A percentile compares a stretch with the other conserved stretches of the same genome.
These are phyloP conservation scores for Avena sativa DNA, from an alignment of 176 grass and related monocot species.

Conservation along the genomic window DNA sequence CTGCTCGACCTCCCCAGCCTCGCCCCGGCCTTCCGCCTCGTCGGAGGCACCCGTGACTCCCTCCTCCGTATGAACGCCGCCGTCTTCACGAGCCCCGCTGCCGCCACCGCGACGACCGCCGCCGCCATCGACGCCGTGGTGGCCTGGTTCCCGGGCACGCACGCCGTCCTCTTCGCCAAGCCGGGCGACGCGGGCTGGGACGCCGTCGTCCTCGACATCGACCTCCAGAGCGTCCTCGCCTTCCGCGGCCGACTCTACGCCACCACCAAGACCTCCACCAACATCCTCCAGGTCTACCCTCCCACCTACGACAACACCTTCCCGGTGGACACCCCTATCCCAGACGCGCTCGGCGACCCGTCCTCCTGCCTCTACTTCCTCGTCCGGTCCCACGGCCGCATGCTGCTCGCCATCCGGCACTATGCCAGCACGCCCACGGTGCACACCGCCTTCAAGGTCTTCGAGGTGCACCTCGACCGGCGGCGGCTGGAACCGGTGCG, in stretches of 20 bases:
- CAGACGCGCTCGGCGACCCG: neutral
- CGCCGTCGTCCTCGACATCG: neutral
- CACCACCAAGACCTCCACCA: neutral
- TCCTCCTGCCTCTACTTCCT: neutral
- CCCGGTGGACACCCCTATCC: neutral
- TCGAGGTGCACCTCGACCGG: neutral
- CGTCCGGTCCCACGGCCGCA: neutral
- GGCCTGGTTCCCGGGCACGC: constrained; percentile 23
- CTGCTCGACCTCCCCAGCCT: constrained; percentile 35
- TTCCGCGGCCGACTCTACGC: constrained; percentile 34
- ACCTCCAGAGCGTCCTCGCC: constrained; percentile 3
- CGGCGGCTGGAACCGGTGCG: neutral
- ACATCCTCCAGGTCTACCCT: constrained; percentile 15
- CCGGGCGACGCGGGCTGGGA: constrained; percentile 10
- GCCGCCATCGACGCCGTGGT: constrained; percentile 26
- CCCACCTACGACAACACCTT: neutral
- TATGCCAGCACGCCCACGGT: neutral
- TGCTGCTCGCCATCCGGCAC: neutral
- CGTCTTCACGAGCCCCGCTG: neutral
- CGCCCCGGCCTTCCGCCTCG: neutral
- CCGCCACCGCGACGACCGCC: neutral
- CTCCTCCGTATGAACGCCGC: constrained; percentile 3
- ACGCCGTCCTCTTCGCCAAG: constrained; percentile 16
- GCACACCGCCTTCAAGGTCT: neutral
- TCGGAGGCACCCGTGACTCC: neutral